Conservation (phyloP, 1,139 yeast genomes). For the Meyerozyma elateridarum region DNA sequence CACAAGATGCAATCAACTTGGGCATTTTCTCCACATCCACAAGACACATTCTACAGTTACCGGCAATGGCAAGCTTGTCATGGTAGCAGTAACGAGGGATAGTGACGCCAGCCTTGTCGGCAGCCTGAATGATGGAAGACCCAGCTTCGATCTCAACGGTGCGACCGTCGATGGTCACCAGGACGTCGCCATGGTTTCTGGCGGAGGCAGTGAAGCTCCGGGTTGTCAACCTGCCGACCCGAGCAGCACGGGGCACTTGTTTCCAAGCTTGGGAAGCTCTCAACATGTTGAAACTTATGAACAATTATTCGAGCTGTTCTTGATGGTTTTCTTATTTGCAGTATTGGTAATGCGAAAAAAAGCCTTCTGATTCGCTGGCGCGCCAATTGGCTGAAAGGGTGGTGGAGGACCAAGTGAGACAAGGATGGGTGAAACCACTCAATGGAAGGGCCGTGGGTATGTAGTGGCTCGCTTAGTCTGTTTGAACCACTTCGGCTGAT, state of each 20-base stretch:
- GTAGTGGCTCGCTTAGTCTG: too few relatives aligned
- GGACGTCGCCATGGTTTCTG: slow-evolving; percentile 51
- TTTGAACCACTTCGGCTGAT: too few relatives aligned
- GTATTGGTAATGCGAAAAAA: slow-evolving; percentile 17
- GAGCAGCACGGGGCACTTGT: slow-evolving; percentile 1
- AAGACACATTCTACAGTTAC: slow-evolving; percentile 91
- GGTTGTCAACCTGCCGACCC: not conserved
- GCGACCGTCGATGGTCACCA: slow-evolving; percentile 74
- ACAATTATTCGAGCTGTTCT: not conserved
- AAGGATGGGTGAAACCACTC: not conserved
- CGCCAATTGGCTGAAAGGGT: not conserved
- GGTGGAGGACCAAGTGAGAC: not conserved
- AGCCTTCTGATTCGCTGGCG: slow-evolving; percentile 30
- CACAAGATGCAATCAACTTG: slow-evolving; percentile 86
- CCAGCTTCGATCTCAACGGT: slow-evolving; percentile 81
- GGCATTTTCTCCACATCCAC: slow-evolving; percentile 91
- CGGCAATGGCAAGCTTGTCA: slow-evolving; percentile 89
- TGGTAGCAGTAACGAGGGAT: slow-evolving; percentile 91
- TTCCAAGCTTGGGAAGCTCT: slow-evolving; percentile 18
- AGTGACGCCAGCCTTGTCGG: slow-evolving; percentile 84
- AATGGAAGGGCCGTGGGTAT: too few relatives aligned
- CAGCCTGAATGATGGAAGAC: slow-evolving; percentile 84
- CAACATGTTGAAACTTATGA: slow-evolving; percentile 10
- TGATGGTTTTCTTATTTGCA: slow-evolving; percentile 3
- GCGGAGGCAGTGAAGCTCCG: slow-evolving; percentile 9